Conservation (phyloP, 2,329 filamentous ascomycete genomes). For the Nigrospora sphaerica region DNA sequence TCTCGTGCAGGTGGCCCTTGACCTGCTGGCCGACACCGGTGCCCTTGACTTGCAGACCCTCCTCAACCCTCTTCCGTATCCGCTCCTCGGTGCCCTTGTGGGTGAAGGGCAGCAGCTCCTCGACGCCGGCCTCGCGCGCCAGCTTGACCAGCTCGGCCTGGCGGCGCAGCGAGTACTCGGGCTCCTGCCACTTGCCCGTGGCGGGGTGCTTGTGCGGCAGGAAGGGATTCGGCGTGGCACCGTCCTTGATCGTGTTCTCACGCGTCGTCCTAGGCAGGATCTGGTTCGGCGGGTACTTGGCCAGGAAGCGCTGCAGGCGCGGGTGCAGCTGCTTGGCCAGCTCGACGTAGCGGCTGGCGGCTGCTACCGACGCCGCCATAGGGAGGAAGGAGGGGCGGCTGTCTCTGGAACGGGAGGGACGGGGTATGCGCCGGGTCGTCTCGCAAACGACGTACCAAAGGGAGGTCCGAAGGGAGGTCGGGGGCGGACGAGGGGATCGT, state of each 20-base stretch:
- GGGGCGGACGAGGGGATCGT: no score
- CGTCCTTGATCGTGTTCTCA: constrained; percentile 24
- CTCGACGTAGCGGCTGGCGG: constrained; percentile 32
- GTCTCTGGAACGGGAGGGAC: no score
- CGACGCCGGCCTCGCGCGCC: constrained; percentile 69
- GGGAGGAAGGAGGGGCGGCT: background rate
- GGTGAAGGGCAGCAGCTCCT: constrained; percentile 71
- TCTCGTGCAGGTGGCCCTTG: constrained; percentile 93
- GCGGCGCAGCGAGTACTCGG: constrained; percentile 73
- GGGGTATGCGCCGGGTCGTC: no score
- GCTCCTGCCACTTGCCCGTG: constrained; percentile 78
- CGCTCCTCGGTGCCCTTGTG: constrained; percentile 67
- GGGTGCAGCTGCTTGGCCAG: constrained; percentile 69
- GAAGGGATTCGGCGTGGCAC: constrained; percentile 63
- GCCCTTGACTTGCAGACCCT: constrained; percentile 79
- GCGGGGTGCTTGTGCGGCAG: constrained; percentile 67
- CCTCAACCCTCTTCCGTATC: constrained; percentile 66
- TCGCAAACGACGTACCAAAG: no score
- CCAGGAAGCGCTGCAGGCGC: constrained; percentile 79
- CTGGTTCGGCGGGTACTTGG: constrained; percentile 72
- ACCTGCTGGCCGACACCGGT: constrained; percentile 88
- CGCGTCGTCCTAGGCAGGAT: constrained; percentile 38
- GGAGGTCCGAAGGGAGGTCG: no score
- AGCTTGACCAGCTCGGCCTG: constrained; percentile 90
- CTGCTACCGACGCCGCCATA: constrained; percentile 8